Base-by-base conservation (phyloP, 495 filamentous ascomycete species). In the Aspergillus egyptiacus region DNA sequence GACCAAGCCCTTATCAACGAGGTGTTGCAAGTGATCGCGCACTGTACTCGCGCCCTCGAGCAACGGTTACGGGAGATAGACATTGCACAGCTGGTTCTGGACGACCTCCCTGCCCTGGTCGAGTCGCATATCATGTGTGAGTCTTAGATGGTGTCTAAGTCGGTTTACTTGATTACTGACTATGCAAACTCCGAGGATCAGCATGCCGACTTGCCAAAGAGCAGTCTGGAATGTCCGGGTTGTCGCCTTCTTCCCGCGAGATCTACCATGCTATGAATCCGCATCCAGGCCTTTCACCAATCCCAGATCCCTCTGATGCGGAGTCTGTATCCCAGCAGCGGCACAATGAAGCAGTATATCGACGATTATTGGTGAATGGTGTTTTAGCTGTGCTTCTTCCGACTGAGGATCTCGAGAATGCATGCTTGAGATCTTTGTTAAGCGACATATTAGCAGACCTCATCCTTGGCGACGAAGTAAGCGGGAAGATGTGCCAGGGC, bases 351-450 rank as follows among this genome's bases (percentile, higher is more conserved):
- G 74, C 76, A 15, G 73, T 78, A 45, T 95, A 93, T 69, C 81
- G 89, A 61, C 86, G 88, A 58, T 67, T 95, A 53, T 70, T 96
- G 10, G 87, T 86, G 13, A 80, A 87, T 53, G 85, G 81, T 4
- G 75, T 85, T 35, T 69, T 98, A 35, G 84, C 88, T 4, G 70
- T 95, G 34, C 72, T 97, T 19, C 75, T 98, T 25, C 93, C 93
- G 5, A 93, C 87, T 14, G 91, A 96, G 61, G 91, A 97, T 56
- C 76, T 97, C 8, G 82, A 90, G 58, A 96, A 94, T 65, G 78
- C 73, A 38, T 95, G 88, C 61, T 69, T 96, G 57, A 81, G 86
- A 14, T 74, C 84, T 6, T 72, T 98, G 38, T 83, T 96, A 46
- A 78, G 81, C 32, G 90, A 96, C 64, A 79, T 96, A 20, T 69